These are phyloP conservation scores for Yueomyces sinensis DNA, from an alignment of 805 yeast species.

Conservation along the genomic window DNA sequence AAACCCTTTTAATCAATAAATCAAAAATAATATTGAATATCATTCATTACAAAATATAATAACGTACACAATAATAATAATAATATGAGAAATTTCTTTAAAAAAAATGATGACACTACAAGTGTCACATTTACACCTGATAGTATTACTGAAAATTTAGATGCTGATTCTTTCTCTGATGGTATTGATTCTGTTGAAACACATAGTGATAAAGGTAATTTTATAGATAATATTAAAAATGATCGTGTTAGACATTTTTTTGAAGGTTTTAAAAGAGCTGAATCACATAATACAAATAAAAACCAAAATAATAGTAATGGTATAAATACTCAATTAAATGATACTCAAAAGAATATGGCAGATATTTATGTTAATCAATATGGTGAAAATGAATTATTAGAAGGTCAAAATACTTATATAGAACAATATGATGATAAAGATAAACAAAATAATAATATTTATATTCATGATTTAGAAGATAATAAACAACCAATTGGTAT, in stretches of 20 bases:
- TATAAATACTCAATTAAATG: too few relatives aligned
- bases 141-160: background rate
- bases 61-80: too few relatives aligned
- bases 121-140: background rate
- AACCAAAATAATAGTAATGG: background rate
- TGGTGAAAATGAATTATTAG: background rate
- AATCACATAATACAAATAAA: slow-evolving; percentile 1
- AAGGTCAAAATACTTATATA: background rate
- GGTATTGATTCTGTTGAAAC: background rate
- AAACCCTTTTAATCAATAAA: too few relatives aligned
- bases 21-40: too few relatives aligned
- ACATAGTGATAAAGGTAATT: background rate
- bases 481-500: background rate
- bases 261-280: slow-evolving; percentile 13
- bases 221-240: background rate
- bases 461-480: background rate
- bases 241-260: slow-evolving; percentile 3
- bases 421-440: background rate
- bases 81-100: background rate
- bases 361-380: background rate
- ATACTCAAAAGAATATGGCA: background rate
- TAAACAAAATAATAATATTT: background rate
- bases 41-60: too few relatives aligned
- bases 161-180: background rate
- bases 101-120: background rate